Conservation (phyloP, 1,284 basidiomycete genomes). For the Sparassis latifolia region DNA sequence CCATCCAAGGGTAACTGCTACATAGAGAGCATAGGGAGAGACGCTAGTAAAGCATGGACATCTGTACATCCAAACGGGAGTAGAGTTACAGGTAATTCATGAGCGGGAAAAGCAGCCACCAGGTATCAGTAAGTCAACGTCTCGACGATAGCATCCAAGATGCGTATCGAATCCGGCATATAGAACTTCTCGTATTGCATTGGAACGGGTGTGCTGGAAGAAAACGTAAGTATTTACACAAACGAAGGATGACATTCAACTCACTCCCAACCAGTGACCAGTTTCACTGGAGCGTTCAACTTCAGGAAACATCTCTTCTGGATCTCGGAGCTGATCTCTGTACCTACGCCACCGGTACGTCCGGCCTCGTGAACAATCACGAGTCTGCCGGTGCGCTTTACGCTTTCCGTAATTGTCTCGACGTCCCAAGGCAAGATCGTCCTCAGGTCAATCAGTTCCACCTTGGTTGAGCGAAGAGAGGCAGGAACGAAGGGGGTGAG, state of each 20-base stretch:
- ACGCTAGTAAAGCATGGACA: no score
- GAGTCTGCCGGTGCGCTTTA: slow-evolving; percentile 75
- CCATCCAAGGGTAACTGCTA: no score
- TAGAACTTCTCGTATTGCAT: slow-evolving; percentile 88
- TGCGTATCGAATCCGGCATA: slow-evolving; percentile 79
- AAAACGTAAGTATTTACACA: slow-evolving; percentile 12
- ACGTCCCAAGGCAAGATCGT: slow-evolving; percentile 90
- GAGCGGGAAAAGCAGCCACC: no score
- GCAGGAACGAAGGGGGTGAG: slow-evolving; percentile 68
- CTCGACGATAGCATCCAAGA: slow-evolving; percentile 80
- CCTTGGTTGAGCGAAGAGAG: slow-evolving; percentile 61
- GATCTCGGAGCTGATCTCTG: slow-evolving; percentile 82
- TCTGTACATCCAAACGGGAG: no score
- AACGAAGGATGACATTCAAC: slow-evolving; percentile 28
- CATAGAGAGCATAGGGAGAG: no score
- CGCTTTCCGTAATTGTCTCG: slow-evolving; percentile 74
- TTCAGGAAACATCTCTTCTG: slow-evolving; percentile 84
- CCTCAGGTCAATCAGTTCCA: slow-evolving; percentile 89
- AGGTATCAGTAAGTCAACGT: slow-evolving; percentile 63
- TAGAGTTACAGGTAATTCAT: no score
- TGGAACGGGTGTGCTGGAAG: slow-evolving; percentile 65
- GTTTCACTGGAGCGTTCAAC: slow-evolving; percentile 80
- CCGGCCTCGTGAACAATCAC: slow-evolving; percentile 92
- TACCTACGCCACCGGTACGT: slow-evolving; percentile 78
- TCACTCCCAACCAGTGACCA: slow-evolving; percentile 90